Percentiles rank a stretch among this genome's conserved stretches.
phyloP scores from a whole-genome alignment of 2,329 filamentous ascomycete genomes.

The Gremmenia infestans region DNA sequence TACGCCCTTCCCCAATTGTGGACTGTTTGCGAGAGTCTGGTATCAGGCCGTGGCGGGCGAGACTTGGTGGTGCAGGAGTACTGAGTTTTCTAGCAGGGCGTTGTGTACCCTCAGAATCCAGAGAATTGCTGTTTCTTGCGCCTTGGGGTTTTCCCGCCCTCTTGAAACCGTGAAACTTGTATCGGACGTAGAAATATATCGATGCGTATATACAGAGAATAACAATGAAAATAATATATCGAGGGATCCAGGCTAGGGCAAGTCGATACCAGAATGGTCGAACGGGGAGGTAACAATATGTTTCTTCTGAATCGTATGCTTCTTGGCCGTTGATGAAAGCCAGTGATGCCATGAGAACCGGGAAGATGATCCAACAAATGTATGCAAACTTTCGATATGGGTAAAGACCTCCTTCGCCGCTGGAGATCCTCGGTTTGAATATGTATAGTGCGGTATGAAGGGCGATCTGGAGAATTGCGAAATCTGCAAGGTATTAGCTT shows the following conservation, averaged over 20 bases:
- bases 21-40: slow-evolving; percentile 18
- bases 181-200: slow-evolving; percentile 64
- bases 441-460: slow-evolving; percentile 70
- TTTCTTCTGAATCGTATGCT: slow-evolving; percentile 58
- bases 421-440: slow-evolving; percentile 47
- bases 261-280: slow-evolving; percentile 64
- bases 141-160: slow-evolving; percentile 11
- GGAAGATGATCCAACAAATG: slow-evolving; percentile 50
- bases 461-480: slow-evolving; percentile 67
- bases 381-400: slow-evolving; percentile 60
- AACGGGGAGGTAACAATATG: slow-evolving; percentile 65
- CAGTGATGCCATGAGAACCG: slow-evolving; percentile 54
- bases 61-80: slow-evolving; percentile 21
- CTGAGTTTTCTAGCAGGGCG: slow-evolving; percentile 8
- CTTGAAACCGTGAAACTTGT: slow-evolving; percentile 29
- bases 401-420: slow-evolving; percentile 60
- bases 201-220: slow-evolving; percentile 62
- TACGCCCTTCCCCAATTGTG: slow-evolving; percentile 6
- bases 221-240: slow-evolving; percentile 61
- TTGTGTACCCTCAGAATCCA: slow-evolving; percentile 5
- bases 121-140: slow-evolving; percentile 6
- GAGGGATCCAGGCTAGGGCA: slow-evolving; percentile 66
- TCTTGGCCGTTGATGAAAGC: slow-evolving; percentile 53
- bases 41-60: slow-evolving; percentile 26
- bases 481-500: slow-evolving; percentile 40